Base-by-base conservation (phyloP, 805 yeast genomes). In the Sugiyamaella smithiae region DNA sequence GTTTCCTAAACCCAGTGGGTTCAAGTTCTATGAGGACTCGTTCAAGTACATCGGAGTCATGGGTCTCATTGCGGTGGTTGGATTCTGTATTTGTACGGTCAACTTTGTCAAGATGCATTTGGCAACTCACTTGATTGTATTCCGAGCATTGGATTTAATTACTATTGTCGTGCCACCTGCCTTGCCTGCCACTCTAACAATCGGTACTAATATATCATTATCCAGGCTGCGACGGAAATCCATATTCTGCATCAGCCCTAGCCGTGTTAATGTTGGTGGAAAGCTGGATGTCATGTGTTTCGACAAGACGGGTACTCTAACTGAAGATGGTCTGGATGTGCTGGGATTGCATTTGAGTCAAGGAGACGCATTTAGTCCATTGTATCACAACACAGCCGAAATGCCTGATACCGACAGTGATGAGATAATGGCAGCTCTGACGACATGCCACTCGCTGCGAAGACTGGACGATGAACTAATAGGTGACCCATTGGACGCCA, bases 131-230 rank as follows among this genome's bases (percentile, higher is more conserved):
- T 67, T 84, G 31, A 91, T 93, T 72, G 74, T 90, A 4, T 70
- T 93, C 48, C 77, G 99, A 57, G 98, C 98, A 0, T 71, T 93
- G 48, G 99, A 93, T 68, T 79, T 93, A 45, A 84, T 93, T 47
- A 93, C 99, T 0, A 89, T 93, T 64, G 99, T 93, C 5, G 97
- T 93, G 1, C 99, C 99, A 1, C 99, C 99, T 1, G 99, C 99
- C 0, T 74, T 93, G 40, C 99, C 99, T 0, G 99, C 99, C 0
- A 93, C 99, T 0, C 71, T 93, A 52, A 89, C 99, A 0, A 91
- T 93, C 51, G 99, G 99, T 16, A 90, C 97, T 0, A 88, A 91
- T 56, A 90, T 93, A 71, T 96, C 99, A 0, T 68, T 93, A 22
- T 73, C 81, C 25, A 74, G 98, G 53, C 71, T 93, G 53, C 81